Conservation (phyloP, 345 rosid species). For the Melaleuca alternifolia region DNA sequence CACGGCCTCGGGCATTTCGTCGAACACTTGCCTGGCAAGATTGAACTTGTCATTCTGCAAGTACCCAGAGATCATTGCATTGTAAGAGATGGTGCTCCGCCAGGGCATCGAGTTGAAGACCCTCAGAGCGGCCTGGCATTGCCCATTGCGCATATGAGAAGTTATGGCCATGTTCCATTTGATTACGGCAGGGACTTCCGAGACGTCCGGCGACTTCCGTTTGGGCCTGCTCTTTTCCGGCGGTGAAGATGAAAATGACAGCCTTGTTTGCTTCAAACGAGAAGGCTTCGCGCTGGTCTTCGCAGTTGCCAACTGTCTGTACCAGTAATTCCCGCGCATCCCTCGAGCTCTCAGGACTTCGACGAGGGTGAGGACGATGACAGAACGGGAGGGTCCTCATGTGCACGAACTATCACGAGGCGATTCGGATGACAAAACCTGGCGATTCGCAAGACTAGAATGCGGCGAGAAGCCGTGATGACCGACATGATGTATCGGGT, state of each 20-base stretch:
- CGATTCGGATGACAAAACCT: neutral
- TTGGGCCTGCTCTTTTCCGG: neutral
- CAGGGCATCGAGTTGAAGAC: conserved; percentile 5
- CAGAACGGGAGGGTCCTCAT: neutral
- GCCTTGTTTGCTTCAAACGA: neutral
- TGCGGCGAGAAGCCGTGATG: neutral
- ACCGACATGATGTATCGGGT: neutral
- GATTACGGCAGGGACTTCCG: conserved; percentile 1
- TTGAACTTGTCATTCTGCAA: conserved; percentile 3
- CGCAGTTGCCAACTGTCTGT: neutral
- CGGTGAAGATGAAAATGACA: neutral
- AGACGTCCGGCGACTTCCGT: neutral
- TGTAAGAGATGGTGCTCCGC: conserved; percentile 9
- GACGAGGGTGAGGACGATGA: neutral
- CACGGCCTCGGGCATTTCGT: conserved; percentile 2
- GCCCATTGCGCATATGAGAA: conserved; percentile 8
- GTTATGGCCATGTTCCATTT: conserved; percentile 14
- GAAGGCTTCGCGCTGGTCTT: neutral
- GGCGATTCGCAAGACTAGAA: too few relatives aligned
- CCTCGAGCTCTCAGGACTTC: neutral
- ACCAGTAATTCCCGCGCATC: conserved; percentile 7
- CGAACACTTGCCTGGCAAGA: conserved; percentile 5
- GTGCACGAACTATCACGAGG: neutral
- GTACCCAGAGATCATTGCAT: conserved; percentile 11
- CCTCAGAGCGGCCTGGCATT: neutral